Base-by-base conservation (phyloP, 2,329 filamentous ascomycete species). In the Pyricularia grisea region DNA sequence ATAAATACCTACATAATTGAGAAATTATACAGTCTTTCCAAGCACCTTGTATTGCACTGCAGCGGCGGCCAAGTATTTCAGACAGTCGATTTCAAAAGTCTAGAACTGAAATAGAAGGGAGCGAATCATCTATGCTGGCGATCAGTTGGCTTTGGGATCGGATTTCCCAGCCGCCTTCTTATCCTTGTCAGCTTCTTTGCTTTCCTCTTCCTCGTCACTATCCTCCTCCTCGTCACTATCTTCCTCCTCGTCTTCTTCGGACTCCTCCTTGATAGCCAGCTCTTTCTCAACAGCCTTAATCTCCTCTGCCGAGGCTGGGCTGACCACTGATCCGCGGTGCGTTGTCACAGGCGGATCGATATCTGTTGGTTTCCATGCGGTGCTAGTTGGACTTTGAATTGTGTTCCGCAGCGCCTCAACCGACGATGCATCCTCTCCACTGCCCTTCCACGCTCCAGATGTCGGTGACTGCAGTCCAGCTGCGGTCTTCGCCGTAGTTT, bases 381-480 rank as follows among this genome's bases (percentile, higher is more conserved):
- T 76, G 67, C 72, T 73, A 42, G 72, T 74, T 20, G 76, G 82
- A 71, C 79, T 81, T 74, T 84, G 83, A 63, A 83, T 72, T 23
- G 77, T 74, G 67, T 76, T 74, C 67, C 74, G 74, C 4, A 74
- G 72, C 23, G 72, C 70, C 65, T 76, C 74, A 6, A 72, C 67
- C 68, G 71, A 67, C 68, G 66, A 61, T 69, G 28, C 67, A 68
- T 71, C 69, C 68, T 63, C 67, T 66, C 50, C 20, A 11, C 61
- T 60, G 36, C 60, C 20, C 68, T 76, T 78, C 82, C 81, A 83
- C n/a, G 80, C 78, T 9, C 79, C 77, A 11, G 79, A 78, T 9
- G 79, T 83, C 1, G 83, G 81, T 1, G 81, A 83, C 70, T 84
- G 82, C 27, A 84, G 77, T 4, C 78, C 79, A 2, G 75, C 73